A percentile compares a stretch with the other conserved stretches of the same genome.
phyloP scores from a whole-genome alignment of 2,329 filamentous ascomycete species.

The Fusarium cicatricum region DNA sequence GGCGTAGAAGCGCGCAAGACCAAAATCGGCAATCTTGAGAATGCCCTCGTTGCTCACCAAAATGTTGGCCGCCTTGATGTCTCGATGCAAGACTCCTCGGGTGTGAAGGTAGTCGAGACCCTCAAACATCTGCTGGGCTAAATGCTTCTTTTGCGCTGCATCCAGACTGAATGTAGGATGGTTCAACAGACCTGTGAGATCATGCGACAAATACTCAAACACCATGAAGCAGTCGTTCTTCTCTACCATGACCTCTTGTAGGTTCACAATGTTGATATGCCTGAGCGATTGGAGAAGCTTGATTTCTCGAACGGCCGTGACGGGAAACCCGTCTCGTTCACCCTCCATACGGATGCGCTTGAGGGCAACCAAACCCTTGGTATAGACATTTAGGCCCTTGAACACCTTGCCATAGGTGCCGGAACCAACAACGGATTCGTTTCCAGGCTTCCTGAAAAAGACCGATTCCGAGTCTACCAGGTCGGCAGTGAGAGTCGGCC shows the following conservation, averaged over 20 bases:
- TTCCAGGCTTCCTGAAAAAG: conserved; percentile 95
- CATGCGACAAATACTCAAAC: conserved; percentile 96
- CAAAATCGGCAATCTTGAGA: conserved; percentile 95
- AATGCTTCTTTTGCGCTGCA: conserved; percentile 86
- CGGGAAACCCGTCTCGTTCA: conserved; percentile 88
- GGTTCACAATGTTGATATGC: conserved; percentile 81
- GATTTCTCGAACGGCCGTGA: conserved; percentile 90
- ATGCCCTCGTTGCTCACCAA: conserved; percentile 89
- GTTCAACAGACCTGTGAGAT: conserved; percentile 92
- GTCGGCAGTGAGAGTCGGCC: conserved; percentile 75
- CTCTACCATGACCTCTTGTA: conserved; percentile 97
- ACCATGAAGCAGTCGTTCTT: conserved; percentile 99
- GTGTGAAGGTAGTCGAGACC: conserved; percentile 93
- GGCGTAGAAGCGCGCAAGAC: conserved; percentile 93
- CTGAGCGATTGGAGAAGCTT: conserved; percentile 88
- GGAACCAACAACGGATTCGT: conserved; percentile 94
- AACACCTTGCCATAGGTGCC: conserved; percentile 97
- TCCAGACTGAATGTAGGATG: conserved; percentile 92
- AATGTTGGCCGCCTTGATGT: conserved; percentile 99
- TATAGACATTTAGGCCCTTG: conserved; percentile 94
- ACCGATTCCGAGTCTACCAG: conserved; percentile 85
- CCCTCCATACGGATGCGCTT: conserved; percentile 96
- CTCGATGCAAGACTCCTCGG: conserved; percentile 91
- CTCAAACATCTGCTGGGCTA: conserved; percentile 92
- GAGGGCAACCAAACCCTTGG: conserved; percentile 80